Conservation (phyloP, 1,284 basidiomycete species). For the Pseudozyma flocculosa region DNA sequence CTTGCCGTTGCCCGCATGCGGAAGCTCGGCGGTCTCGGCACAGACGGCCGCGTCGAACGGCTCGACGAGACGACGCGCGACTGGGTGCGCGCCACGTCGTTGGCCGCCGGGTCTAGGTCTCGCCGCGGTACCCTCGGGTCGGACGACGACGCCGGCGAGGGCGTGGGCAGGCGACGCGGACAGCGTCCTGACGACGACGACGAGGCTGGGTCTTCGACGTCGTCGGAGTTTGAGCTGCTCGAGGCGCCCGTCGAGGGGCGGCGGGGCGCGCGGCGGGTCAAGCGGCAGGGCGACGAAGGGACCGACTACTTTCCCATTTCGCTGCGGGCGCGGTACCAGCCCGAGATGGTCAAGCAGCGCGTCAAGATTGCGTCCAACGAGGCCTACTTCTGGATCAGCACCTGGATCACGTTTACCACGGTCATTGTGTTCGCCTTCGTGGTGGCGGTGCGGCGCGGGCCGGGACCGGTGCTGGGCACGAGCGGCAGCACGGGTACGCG, state of each 20-base stretch:
- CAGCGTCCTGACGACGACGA: no score
- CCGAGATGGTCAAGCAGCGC: conserved; percentile 42
- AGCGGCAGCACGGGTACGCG: not conserved
- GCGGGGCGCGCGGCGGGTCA: not conserved
- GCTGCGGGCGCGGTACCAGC: conserved; percentile 36
- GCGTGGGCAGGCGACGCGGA: no score
- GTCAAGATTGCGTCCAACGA: conserved; percentile 31
- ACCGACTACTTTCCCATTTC: conserved; percentile 46
- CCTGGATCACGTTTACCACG: conserved; percentile 45
- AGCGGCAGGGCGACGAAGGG: conserved; percentile 34
- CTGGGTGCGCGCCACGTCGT: no score
- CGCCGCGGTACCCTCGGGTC: no score
- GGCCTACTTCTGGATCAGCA: conserved; percentile 40
- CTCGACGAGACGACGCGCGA: no score
- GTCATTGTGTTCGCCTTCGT: conserved; percentile 48
- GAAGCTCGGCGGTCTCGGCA: no score
- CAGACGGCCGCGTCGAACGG: no score
- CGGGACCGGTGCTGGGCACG: not conserved
- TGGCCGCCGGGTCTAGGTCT: no score
- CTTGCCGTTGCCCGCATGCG: no score
- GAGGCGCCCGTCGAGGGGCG: conserved; percentile 27
- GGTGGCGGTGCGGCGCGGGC: conserved; percentile 19
- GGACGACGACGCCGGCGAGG: no score
- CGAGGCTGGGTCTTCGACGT: no score
- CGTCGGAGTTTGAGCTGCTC: conserved; percentile 32